Evolutionary conservation across 2,329 filamentous ascomycete species (phyloP), one percentile per base, ranked within the genome.

Genomic region (Penicillium sp.): DNA sequence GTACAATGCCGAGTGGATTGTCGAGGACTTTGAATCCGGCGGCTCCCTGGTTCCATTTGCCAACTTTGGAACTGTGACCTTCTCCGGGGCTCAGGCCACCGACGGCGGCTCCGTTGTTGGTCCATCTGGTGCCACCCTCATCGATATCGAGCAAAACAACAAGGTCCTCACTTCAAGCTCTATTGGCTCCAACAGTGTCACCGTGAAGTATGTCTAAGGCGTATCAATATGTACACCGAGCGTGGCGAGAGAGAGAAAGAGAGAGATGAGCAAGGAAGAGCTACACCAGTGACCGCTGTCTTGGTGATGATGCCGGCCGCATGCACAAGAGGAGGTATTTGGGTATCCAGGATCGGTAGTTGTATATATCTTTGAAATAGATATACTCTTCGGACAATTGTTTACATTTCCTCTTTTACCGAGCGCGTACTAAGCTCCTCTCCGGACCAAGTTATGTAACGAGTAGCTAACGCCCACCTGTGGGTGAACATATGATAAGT

Each of bases 1-100:
- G 72, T 79, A 76, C 63, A 85, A 85, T 57, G 85, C 84, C n/a
- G 84, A 87, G 71, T 87, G 84, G 84, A 86, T 87, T 63, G 83
- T 86, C 12, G 83, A 86, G 73, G 82, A 83, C 63, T 83, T 80
- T 57, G 68, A 75, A 53, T 59, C 67, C 5, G 67, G 69, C 55
- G 62, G 63, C 45, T 71, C 71, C 2, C 71, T 81, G 8, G 79
- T 83, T 31, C 65, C 75, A 0, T 79, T 84, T 53, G 79, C 77
- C 39, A 66, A 82, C 68, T 83, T 83, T 62, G 78, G 78, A 6
- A 79, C 75, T 20, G 79, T 83, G 17, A 75, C 74, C 15, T 84
- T 84, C 67, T 78, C 75, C 2, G 67, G 68, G 50, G 73, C 76
- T 47, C 68, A 67, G 45, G 80, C 77, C n/a, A 73, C 68, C 5